A percentile compares a stretch with the other conserved stretches of the same genome.
These are phyloP conservation scores for Globisporangium nodosum DNA, from an alignment of 352 stramenopile genomes.

Conservation along the genomic window DNA sequence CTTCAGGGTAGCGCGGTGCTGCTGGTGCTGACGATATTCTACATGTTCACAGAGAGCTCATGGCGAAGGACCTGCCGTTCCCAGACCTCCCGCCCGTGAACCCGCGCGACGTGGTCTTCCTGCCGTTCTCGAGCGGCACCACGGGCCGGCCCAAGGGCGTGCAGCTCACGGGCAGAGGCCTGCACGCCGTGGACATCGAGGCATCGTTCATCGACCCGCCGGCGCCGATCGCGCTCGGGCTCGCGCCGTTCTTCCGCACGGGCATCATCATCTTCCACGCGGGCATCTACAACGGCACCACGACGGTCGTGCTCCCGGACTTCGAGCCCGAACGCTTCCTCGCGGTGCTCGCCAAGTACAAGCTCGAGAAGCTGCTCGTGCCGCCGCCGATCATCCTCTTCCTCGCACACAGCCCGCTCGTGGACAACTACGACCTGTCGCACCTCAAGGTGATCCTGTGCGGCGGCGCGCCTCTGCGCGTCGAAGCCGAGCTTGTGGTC, in stretches of 20 bases:
- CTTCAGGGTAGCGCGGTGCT: constrained; percentile 1
- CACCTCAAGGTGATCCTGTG: constrained; percentile 59
- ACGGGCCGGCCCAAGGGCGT: constrained; percentile 87
- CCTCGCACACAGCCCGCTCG: constrained; percentile 80
- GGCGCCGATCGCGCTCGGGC: constrained; percentile 64
- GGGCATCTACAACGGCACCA: constrained; percentile 50
- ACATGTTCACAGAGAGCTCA: constrained; percentile 20
- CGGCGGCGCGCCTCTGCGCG: constrained; percentile 78
- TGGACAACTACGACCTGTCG: constrained; percentile 85
- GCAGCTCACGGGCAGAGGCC: constrained; percentile 77
- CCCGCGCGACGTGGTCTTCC: constrained; percentile 13
- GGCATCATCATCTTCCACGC: constrained; percentile 80
- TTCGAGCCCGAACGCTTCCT: constrained; percentile 89
- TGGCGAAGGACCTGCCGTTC: constrained; percentile 9
- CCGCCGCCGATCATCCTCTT: constrained; percentile 81
- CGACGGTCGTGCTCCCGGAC: constrained; percentile 69
- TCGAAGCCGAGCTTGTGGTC: constrained; percentile 53
- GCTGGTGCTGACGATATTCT: background rate
- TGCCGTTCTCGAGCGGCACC: constrained; percentile 93
- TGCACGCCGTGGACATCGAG: constrained; percentile 76
- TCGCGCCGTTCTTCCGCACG: constrained; percentile 95
- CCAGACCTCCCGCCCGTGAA: constrained; percentile 5
- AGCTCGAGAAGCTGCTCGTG: constrained; percentile 40
- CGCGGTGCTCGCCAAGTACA: constrained; percentile 65
- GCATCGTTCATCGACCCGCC: constrained; percentile 28